Evolutionary conservation across 805 yeast species (phyloP), one percentile per base, ranked within the genome.

Genomic region (Starmerella floricola): DNA sequence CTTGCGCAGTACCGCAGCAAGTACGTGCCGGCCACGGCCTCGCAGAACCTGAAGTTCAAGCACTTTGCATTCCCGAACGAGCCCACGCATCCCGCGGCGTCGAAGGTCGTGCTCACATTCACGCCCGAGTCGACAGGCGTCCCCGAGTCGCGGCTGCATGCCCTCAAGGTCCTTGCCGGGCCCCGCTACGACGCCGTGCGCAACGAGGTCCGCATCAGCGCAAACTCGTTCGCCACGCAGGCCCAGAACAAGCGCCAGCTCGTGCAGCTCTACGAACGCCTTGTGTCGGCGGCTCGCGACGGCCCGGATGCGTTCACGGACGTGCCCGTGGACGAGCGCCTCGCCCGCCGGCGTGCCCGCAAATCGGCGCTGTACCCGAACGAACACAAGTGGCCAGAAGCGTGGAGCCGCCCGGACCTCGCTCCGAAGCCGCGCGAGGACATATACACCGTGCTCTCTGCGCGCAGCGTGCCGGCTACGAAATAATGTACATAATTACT

Each of bases 201-300:
- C 1, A 79, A 81, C 55, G 59, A 62, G 15, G 69, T 88, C 55
- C 73, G 71, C 51, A 72, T 86, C 62, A 67, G 83, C n/a, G 63
- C 74, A 27, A 77, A 72, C 39, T 71, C 71, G 53, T 83, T 71
- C 59, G 67, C 74, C 6, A 83, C 84, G 54, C 79, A 94, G 32
- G 73, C 93, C 1, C 96, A 88, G 62, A 91, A 91, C 62, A 81
- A 88, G 38, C 72, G 80, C 50, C 76, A 69, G 59, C 63, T 84
- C 49, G 76, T 78, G 16, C 80, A 76, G 42, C 68, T 76, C 21
- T 66, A 86, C 49, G 71, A 72, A 51, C 69, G 68, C 42, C 65
- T 91, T 38, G 55, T 87, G 23, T 58, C 59, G 20, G 87, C 77
- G 53, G 66, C 94, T 6, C 80, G 76, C 55, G 79, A 74, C 39